Evolutionary conservation across 2,329 filamentous ascomycete genomes (phyloP).

Genomic region (Tolypocladium tropicale): DNA sequence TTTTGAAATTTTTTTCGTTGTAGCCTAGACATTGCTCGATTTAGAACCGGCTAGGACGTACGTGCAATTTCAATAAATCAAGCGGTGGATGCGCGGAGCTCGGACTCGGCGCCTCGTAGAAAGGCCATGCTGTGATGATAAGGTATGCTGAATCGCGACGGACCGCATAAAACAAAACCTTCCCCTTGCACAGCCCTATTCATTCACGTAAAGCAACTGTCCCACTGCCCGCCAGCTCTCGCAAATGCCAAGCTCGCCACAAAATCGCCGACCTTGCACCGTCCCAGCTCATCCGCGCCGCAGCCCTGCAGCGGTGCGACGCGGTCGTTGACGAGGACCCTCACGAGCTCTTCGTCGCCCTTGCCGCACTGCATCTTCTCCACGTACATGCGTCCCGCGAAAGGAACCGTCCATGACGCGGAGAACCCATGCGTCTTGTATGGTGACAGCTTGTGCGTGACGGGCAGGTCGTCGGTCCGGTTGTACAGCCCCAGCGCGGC

Average conservation of each 20-base stretch:
- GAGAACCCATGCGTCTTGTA: slow-evolving; percentile 56
- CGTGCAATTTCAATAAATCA: too few relatives aligned
- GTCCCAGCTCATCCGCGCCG: slow-evolving; percentile 56
- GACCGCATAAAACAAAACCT: too few relatives aligned
- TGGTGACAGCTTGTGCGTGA: slow-evolving; percentile 37
- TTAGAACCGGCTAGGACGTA: too few relatives aligned
- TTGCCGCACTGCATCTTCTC: slow-evolving; percentile 69
- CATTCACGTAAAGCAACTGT: slow-evolving; percentile 35
- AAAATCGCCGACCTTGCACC: slow-evolving; percentile 61
- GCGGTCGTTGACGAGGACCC: slow-evolving; percentile 74
- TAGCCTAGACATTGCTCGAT: too few relatives aligned
- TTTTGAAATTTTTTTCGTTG: too few relatives aligned
- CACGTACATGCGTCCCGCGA: slow-evolving; percentile 71
- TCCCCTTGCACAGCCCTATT: too few relatives aligned
- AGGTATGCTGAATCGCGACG: too few relatives aligned
- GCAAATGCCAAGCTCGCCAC: slow-evolving; percentile 69
- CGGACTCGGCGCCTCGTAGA: neutral
- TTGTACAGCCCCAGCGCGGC: slow-evolving; percentile 73
- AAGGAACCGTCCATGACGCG: slow-evolving; percentile 71
- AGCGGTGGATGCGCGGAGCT: too few relatives aligned
- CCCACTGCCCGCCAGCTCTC: slow-evolving; percentile 62
- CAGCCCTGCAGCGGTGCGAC: slow-evolving; percentile 66
- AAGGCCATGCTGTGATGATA: too few relatives aligned
- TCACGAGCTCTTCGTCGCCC: slow-evolving; percentile 55
- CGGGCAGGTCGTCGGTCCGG: slow-evolving; percentile 42